Evolutionary conservation across 1,284 basidiomycete genomes (phyloP), one percentile per base, ranked within the genome.

Genomic region (Papiliotrema nemorosa): DNA sequence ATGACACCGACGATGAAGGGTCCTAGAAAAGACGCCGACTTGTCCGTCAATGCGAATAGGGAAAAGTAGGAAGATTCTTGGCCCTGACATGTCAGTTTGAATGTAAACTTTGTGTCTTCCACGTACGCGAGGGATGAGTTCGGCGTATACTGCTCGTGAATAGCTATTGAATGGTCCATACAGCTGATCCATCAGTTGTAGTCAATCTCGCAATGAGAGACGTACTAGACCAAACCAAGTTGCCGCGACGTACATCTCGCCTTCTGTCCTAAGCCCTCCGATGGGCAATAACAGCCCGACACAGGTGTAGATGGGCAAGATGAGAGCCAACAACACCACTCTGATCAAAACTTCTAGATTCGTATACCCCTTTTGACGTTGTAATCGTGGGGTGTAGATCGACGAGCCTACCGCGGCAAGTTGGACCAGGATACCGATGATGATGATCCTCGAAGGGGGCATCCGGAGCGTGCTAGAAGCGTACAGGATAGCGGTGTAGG

Each of bases 21-120:
- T 0, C 90, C 90, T n/a, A 94, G 72, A 70, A 93, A 94, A 9
- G 87, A 90, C 50, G 84, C 85, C 14, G 87, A 89, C 83, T 89
- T 72, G 27, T 69, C 58, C 0, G 90, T 93, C 59, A 94, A 89
- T 5, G 87, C 86, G 72, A 86, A 94, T 22, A 93, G 74, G 2
- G 82, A 88, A 64, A 76, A 78, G 64, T 72, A 75, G 13, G 68
- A 69, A 10, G 70, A 69, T 55, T 75, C 70, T 59, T 74, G 71
- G 14, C 68, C 68, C 64, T 70, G 49, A 22, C 6, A 5, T 4
- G 3, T 47, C 42, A 44, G 21, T 12, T 16, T 26, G 5, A 20
- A 16, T 40, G 33, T 10, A 7, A 14, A 37, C 18, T n/a, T 20
- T 18, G 35, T 37, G 6, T 7, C 18, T 14, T 14, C n/a, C 35